Percentiles rank a stretch among this genome's conserved stretches.
phyloP scores from a whole-genome alignment of 768 basidiomycete genomes.

The Pisolithus marmoratus region DNA sequence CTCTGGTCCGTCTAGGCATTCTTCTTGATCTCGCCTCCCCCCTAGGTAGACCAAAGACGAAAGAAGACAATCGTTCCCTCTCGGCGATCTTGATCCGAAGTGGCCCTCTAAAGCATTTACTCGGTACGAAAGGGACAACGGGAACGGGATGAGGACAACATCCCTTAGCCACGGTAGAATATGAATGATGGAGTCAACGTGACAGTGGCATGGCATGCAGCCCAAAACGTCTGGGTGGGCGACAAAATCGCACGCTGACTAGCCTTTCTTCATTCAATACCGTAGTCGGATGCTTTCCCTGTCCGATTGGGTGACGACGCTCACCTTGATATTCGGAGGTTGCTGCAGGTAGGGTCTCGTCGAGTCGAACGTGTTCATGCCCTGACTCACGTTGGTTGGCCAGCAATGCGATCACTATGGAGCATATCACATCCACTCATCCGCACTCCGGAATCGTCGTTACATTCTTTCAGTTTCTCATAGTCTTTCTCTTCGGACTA shows the following conservation, averaged over 20 bases:
- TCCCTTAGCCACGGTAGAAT: too few species aligned
- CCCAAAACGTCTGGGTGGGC: too few species aligned
- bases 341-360: constrained; percentile 63
- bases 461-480: constrained; percentile 81
- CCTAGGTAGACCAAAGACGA: too few species aligned
- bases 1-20: too few species aligned
- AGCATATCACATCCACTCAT: constrained; percentile 62
- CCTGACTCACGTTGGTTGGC: background rate
- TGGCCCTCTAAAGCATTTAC: too few species aligned
- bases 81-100: too few species aligned
- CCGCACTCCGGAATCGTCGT: constrained; percentile 76
- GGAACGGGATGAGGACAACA: too few species aligned
- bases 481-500: constrained; percentile 71
- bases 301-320: constrained; percentile 52
- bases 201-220: too few species aligned
- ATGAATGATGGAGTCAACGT: too few species aligned
- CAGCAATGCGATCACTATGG: constrained; percentile 76
- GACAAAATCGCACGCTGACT: background rate
- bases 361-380: constrained; percentile 1
- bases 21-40: too few species aligned
- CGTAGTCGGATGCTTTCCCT: constrained; percentile 11
- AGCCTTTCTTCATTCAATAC: background rate
- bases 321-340: constrained; percentile 81
- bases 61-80: too few species aligned
- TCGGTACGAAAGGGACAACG: too few species aligned